Base-by-base conservation (phyloP, 2,329 filamentous ascomycete species). In the Neonectria magnoliae region DNA sequence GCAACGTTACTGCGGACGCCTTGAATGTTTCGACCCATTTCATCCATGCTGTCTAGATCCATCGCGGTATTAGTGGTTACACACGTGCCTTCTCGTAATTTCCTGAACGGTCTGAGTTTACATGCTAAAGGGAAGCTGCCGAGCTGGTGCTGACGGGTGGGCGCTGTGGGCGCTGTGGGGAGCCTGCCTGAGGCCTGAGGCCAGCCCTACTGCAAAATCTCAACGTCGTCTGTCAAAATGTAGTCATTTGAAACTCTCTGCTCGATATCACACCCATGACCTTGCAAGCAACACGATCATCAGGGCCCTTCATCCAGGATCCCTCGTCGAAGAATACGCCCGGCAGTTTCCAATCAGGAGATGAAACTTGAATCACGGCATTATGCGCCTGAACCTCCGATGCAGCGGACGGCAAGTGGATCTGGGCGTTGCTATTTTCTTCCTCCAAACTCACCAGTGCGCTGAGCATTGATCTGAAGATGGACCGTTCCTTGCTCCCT, bases 381-480 rank as follows among this genome's bases (percentile, higher is more conserved):
- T 62, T 64, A 60, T 60, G 57, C 60, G 38, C 42, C 38, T 33
- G 36, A 50, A 50, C 54, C 65, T 62, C 58, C 60, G 44, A 48
- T 25, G 25, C 44, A 29, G 45, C 62, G 36, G 55, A 18, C 57
- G 57, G 52, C 51, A 60, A 53, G 62, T 53, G 25, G 60, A 57
- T 51, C 50, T 27, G 31, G 45, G 48, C 22, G 10, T 25, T 36
- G 51, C 52, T 55, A 65, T 60, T 54, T 64, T 48, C 36, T 57
- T 14, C 45, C 27, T 48, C 52, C 36, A 53, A 57, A 47, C 63
- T 65, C 62, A 61, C 27, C 51, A 51, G n/a, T 52, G 65, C 53
- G 55, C 54, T 55, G 42, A 56, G 66, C 57, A 71, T 64, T 63
- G 69, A 58, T 60, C 60, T 60, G 25, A 41, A 38, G 29, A 64